A percentile compares a stretch with the other conserved stretches of the same genome.
These are phyloP conservation scores for Barbarea vulgaris DNA, from an alignment of 345 rosid species.

Conservation along the genomic window DNA sequence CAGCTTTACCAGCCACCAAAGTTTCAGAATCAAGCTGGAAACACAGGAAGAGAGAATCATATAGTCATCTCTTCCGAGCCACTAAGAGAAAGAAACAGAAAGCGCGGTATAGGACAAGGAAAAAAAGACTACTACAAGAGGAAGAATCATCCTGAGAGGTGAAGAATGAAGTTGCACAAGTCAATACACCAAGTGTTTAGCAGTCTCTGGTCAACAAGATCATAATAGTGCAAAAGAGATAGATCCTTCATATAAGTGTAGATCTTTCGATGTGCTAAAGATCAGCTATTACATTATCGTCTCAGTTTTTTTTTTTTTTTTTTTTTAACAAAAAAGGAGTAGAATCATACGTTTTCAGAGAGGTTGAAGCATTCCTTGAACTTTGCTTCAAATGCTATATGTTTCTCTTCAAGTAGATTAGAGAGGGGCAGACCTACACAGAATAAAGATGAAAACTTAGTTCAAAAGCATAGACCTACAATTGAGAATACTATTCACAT, in stretches of 20 bases:
- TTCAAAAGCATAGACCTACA: background rate
- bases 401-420: slow-evolving; percentile 58
- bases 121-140: no score
- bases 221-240: background rate
- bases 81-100: no score
- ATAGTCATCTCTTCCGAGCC: background rate
- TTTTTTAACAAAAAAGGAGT: background rate
- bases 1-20: slow-evolving; percentile 70
- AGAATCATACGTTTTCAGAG: slow-evolving; percentile 57
- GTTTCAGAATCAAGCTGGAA: slow-evolving; percentile 72
- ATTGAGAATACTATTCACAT: background rate
- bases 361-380: slow-evolving; percentile 60
- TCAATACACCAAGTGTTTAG: no score
- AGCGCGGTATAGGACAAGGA: no score
- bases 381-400: slow-evolving; percentile 66
- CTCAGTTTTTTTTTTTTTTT: background rate
- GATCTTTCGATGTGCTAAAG: background rate
- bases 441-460: background rate
- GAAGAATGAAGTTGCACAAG: no score
- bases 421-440: slow-evolving; percentile 56
- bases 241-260: background rate
- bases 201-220: no score
- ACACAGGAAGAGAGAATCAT: slow-evolving; percentile 13
- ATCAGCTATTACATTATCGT: background rate
- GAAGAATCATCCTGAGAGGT: no score